Percentiles rank a stretch among this genome's conserved stretches.
Conservation (phyloP, 495 filamentous ascomycete genomes). For the Aspergillus nanangensis region DNA sequence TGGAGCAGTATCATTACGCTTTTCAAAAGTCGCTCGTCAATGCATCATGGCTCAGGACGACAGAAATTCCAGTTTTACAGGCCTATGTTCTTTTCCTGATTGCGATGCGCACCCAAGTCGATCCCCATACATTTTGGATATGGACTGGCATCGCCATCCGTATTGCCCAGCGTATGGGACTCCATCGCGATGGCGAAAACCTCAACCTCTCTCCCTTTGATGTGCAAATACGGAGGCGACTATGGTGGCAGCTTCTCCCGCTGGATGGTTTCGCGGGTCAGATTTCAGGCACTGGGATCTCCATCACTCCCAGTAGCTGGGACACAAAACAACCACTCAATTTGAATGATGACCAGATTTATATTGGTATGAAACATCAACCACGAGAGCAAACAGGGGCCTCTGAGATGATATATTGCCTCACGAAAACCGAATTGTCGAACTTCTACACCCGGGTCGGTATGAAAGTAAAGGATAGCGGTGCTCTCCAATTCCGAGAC, state of each 20-base stretch:
- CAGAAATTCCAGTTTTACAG: conserved; percentile 26
- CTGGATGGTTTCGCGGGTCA: conserved; percentile 34
- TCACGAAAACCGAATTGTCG: conserved; percentile 53
- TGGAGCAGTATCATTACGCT: conserved; percentile 15
- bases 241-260: conserved; percentile 42
- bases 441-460: conserved; percentile 9
- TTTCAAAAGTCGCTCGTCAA: conserved; percentile 21
- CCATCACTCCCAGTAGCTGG: conserved; percentile 15
- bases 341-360: conserved; percentile 53
- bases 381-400: conserved; percentile 46
- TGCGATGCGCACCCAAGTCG: conserved; percentile 26
- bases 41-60: conserved; percentile 29
- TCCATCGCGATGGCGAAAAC: conserved; percentile 43
- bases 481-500: conserved; percentile 11
- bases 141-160: conserved; percentile 41
- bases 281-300: conserved; percentile 20
- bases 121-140: conserved; percentile 33
- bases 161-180: conserved; percentile 44
- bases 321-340: conserved; percentile 42
- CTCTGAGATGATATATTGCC: conserved; percentile 76
- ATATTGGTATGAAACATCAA: conserved; percentile 23
- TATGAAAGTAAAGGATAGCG: conserved; percentile 2
- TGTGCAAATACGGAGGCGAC: conserved; percentile 41
- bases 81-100: conserved; percentile 26
- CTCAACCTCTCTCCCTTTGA: conserved; percentile 43